Evolutionary conservation across 305 asterid genomes (phyloP).

Genomic region (Fraxinus velutina): DNA sequence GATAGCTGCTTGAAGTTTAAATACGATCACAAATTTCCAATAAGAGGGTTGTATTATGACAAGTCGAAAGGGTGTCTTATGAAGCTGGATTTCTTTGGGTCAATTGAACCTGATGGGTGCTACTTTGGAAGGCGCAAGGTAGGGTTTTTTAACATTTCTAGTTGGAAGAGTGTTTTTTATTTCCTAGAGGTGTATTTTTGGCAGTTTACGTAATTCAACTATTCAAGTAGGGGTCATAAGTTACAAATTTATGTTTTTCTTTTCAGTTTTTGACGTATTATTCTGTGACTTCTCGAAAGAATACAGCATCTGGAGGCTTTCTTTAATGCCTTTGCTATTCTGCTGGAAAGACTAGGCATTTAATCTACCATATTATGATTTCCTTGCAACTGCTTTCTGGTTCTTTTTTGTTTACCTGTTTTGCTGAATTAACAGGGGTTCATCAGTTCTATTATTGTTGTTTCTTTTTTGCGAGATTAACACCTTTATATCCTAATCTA

Average conservation of each 20-base stretch:
- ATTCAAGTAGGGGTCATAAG: background rate
- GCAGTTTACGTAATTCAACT: background rate
- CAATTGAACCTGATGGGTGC: constrained; percentile 95
- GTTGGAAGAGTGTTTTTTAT: constrained; percentile 7
- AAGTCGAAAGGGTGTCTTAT: constrained; percentile 82
- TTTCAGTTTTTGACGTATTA: background rate
- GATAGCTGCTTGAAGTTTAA: constrained; percentile 72
- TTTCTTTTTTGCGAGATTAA: background rate
- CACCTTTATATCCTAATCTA: background rate
- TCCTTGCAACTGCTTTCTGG: background rate
- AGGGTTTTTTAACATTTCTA: constrained; percentile 14
- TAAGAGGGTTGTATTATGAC: constrained; percentile 91
- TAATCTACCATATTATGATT: background rate
- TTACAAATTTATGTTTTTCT: background rate
- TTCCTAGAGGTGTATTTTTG: background rate
- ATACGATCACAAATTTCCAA: constrained; percentile 83
- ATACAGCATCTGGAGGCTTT: background rate
- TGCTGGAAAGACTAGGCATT: background rate
- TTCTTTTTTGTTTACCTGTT: background rate
- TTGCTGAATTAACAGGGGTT: background rate
- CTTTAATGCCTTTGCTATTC: background rate
- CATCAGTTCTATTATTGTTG: background rate
- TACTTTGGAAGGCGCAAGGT: constrained; percentile 95
- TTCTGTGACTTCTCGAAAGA: background rate
- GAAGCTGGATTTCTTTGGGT: constrained; percentile 95